Conservation (phyloP, 2,329 filamentous ascomycete genomes). For the Apiospora saccharicola region DNA sequence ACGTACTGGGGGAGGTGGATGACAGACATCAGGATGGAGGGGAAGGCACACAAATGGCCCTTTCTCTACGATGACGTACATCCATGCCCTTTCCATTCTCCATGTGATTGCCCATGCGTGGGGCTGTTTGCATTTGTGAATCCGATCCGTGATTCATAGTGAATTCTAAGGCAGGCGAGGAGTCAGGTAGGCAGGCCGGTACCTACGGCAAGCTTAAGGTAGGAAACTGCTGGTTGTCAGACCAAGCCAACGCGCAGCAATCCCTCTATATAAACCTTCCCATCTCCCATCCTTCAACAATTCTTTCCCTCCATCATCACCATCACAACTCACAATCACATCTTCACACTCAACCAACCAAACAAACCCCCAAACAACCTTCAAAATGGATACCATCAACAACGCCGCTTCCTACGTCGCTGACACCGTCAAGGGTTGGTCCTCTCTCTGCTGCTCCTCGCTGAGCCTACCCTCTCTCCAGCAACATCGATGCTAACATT, state of each 20-base stretch:
- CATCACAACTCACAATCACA: background rate
- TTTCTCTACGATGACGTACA: constrained; percentile 14
- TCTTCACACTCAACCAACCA: constrained; percentile 1
- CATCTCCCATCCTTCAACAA: background rate
- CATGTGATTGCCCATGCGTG: constrained; percentile 23
- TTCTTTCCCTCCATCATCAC: background rate
- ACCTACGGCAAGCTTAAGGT: background rate
- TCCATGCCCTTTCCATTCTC: constrained; percentile 19
- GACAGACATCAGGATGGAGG: background rate
- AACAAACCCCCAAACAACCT: constrained; percentile 28
- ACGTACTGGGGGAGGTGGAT: background rate
- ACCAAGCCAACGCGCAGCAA: background rate
- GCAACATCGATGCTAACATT: constrained; percentile 7
- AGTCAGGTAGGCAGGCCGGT: background rate
- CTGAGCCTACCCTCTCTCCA: background rate
- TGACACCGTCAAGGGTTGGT: constrained; percentile 64
- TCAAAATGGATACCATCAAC: constrained; percentile 61
- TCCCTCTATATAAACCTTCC: constrained; percentile 22
- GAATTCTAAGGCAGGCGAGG: constrained; percentile 14
- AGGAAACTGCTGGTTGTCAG: constrained; percentile 30
- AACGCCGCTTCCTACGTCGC: constrained; percentile 74
- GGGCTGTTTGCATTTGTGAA: constrained; percentile 11
- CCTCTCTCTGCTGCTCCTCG: background rate
- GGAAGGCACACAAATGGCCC: constrained; percentile 13
- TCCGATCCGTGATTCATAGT: constrained; percentile 13